Conservation (phyloP, 1,139 yeast species). For the Lodderomyces jiufengensis region DNA sequence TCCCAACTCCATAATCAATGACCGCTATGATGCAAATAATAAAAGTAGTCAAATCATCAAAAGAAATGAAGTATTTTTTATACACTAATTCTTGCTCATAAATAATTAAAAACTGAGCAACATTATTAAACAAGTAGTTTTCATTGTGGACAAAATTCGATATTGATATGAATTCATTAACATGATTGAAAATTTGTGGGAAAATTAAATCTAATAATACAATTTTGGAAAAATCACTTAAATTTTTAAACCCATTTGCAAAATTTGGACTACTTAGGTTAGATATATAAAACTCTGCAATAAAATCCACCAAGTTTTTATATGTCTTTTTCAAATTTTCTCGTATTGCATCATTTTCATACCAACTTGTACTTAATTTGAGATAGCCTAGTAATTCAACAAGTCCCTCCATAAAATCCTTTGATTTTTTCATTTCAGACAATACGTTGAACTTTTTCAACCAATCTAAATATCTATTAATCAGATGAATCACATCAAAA, state of each 20-base stretch:
- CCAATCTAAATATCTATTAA: conserved; percentile 32
- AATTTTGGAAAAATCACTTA: conserved; percentile 26
- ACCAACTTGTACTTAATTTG: conserved; percentile 26
- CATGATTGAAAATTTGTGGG: conserved; percentile 36
- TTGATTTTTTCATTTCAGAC: conserved; percentile 22
- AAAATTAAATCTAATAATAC: conserved; percentile 34
- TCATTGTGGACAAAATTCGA: conserved; percentile 38
- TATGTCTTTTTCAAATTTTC: conserved; percentile 21
- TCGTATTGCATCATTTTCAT: conserved; percentile 17
- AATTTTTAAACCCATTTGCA: conserved; percentile 18
- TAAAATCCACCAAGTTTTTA: conserved; percentile 21
- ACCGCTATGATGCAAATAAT: conserved; percentile 30
- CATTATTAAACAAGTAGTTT: conserved; percentile 27
- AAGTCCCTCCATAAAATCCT: conserved; percentile 39
- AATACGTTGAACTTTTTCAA: conserved; percentile 23
- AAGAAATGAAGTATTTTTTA: conserved; percentile 24
- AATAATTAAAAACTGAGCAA: conserved; percentile 23
- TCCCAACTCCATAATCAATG: conserved; percentile 25
- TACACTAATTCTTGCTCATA: conserved; percentile 23
- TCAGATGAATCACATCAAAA: conserved; percentile 32
- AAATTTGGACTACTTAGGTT: conserved; percentile 22
- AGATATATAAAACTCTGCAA: conserved; percentile 33
- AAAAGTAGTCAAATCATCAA: conserved; percentile 24
- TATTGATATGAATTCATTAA: conserved; percentile 32
- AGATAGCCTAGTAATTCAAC: conserved; percentile 39